These are phyloP conservation scores for Yarrowia hollandica DNA, from an alignment of 805 yeast species.

Conservation along the genomic window DNA sequence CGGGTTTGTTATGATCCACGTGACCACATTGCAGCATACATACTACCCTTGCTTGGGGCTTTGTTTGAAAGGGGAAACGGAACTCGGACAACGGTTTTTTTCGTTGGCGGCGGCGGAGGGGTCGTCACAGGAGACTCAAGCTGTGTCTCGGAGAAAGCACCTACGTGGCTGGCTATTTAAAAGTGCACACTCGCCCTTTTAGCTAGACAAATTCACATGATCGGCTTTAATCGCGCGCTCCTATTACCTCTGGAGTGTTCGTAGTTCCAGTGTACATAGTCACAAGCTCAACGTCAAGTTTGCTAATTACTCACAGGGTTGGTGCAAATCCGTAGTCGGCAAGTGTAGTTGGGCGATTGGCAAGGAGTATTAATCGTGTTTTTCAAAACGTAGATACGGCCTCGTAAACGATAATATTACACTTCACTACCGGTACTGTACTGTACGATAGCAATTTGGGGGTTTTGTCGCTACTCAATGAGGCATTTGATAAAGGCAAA, in stretches of 20 bases:
- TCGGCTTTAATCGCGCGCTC: constrained; percentile 4
- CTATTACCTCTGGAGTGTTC: neutral
- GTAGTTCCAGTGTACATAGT: too few species aligned
- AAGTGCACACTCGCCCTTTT: too few species aligned
- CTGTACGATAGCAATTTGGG: too few species aligned
- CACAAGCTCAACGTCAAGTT: too few species aligned
- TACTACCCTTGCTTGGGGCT: constrained; percentile 15
- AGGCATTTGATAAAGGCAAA: constrained; percentile 21
- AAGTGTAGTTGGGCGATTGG: too few species aligned
- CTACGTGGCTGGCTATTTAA: neutral
- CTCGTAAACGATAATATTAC: too few species aligned
- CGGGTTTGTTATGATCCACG: constrained; percentile 14
- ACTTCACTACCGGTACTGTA: too few species aligned
- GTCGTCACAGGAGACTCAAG: neutral
- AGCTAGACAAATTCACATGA: too few species aligned
- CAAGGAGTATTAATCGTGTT: too few species aligned
- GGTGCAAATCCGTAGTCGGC: constrained; percentile 9
- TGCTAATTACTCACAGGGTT: too few species aligned
- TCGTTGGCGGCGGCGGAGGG: neutral
- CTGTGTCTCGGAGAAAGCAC: neutral
- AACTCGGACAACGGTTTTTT: neutral
- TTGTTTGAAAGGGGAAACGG: constrained; percentile 19
- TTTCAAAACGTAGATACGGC: too few species aligned
- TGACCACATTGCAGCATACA: constrained; percentile 18
- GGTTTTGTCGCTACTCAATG: too few species aligned